A percentile compares a stretch with the other conserved stretches of the same genome.
Evolutionary conservation across 176 grass and related monocot species (phyloP).

Genomic region (Triticum turgidum): DNA sequence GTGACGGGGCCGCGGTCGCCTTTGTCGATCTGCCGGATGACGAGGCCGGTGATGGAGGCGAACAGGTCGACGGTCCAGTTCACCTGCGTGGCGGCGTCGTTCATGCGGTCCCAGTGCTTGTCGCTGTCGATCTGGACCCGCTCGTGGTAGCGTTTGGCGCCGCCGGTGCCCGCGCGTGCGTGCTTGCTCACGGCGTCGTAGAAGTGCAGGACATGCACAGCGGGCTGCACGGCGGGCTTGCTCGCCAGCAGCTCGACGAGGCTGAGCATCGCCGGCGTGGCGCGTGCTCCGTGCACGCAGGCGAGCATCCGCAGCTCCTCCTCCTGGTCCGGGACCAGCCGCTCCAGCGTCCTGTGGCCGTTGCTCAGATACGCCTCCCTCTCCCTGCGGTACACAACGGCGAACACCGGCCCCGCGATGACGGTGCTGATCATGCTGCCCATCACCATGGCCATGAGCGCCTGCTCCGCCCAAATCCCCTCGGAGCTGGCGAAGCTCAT

Average conservation of each 20-base stretch:
- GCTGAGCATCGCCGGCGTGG: slow-evolving; percentile 35
- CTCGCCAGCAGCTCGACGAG: slow-evolving; percentile 37
- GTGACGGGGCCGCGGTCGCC: slow-evolving; percentile 24
- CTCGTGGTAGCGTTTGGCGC: slow-evolving; percentile 29
- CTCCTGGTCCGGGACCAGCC: not conserved
- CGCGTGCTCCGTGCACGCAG: slow-evolving; percentile 34
- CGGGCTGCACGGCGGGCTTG: slow-evolving; percentile 19
- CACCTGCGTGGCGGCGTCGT: slow-evolving; percentile 32
- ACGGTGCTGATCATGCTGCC: slow-evolving; percentile 51
- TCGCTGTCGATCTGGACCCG: slow-evolving; percentile 17
- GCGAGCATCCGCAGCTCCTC: slow-evolving; percentile 41
- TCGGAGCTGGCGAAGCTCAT: slow-evolving; percentile 41
- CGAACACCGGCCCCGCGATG: slow-evolving; percentile 36
- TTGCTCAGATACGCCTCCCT: slow-evolving; percentile 29
- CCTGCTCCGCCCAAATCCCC: slow-evolving; percentile 54
- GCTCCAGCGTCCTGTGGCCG: slow-evolving; percentile 25
- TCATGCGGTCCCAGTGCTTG: slow-evolving; percentile 6
- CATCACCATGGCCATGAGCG: slow-evolving; percentile 47
- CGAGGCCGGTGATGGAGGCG: slow-evolving; percentile 26
- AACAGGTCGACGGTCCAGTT: slow-evolving; percentile 41
- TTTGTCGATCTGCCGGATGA: slow-evolving; percentile 30
- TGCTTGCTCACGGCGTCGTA: slow-evolving; percentile 11
- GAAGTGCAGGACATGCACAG: slow-evolving; percentile 39
- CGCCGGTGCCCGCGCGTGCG: not conserved
- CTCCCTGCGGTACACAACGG: slow-evolving; percentile 37